Evolutionary conservation across 805 yeast species (phyloP), one percentile per base, ranked within the genome.

Genomic region (Saccharomycodes ludwigii): DNA sequence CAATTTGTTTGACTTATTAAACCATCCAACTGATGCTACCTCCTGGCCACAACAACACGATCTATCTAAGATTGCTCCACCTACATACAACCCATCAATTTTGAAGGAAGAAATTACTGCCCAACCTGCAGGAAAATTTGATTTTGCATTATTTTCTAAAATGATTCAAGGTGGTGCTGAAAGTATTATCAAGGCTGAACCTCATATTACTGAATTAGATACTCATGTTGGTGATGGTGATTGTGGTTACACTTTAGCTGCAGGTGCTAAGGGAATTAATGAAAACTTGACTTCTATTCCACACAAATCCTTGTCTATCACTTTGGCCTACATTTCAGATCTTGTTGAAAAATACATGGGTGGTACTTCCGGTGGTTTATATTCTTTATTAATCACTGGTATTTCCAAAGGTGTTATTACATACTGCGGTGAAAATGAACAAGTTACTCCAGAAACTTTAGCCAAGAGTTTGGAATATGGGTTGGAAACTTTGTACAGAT

Each of bases 151-250:
- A 5, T 50, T 61, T 36, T 36, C 55, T 17, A 48, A 42, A 31
- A 48, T 68, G 41, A 52, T 75, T 44, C 50, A 54, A 24, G 43
- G 66, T 2, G 73, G 70, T 24, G 76, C 81, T 34, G 59, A 69
- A 32, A 50, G 54, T 6, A 57, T 76, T 5, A 58, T 77, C 26
- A 59, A 65, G 18, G 68, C 68, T n/a, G 96, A 86, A 54, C 91
- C 94, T 2, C 69, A 72, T 44, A 78, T 86, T 47, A 86, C 96
- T 1, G 67, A 72, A 34, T 75, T 80, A 42, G 97, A 86, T 47
- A 79, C 93, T 2, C 65, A 74, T 42, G 95, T 88, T 1, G 97
- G 97, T 36, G 97, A 86, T 53, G 97, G 97, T 44, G 97, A 86
- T 52, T 86, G 96, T 58, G 97, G 97, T 24, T 91, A 83, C 46